Percentiles rank a stretch among this genome's conserved stretches.
These are phyloP conservation scores for Solanum pennellii DNA, from an alignment of 257 asterid species.

Conservation along the genomic window DNA sequence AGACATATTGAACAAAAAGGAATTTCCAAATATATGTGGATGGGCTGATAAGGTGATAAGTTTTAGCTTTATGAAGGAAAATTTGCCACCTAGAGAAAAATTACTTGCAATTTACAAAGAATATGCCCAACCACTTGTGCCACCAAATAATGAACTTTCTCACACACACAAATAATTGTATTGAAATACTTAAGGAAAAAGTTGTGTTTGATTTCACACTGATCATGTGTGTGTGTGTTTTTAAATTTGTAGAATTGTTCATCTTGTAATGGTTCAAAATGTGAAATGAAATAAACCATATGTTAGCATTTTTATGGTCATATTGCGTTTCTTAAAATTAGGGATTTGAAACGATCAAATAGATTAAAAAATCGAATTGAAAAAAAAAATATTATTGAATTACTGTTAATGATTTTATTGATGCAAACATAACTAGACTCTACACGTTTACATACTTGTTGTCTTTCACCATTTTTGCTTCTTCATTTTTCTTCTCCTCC, in stretches of 20 bases:
- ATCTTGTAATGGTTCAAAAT: neutral
- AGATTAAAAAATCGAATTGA: no score
- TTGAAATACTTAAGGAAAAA: neutral
- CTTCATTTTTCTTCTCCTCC: neutral
- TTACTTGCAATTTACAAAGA: neutral
- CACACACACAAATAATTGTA: neutral
- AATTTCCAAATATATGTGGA: neutral
- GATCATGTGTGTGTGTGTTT: neutral
- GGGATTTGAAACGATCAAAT: no score
- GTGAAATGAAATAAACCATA: no score
- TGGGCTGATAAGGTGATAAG: neutral
- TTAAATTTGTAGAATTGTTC: no score
- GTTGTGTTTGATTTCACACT: neutral
- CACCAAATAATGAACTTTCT: neutral
- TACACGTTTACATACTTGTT: neutral
- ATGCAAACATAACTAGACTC: no score
- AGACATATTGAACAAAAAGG: neutral
- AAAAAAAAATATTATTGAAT: no score
- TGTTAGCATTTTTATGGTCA: no score
- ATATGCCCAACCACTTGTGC: neutral
- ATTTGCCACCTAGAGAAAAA: neutral
- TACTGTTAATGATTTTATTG: no score
- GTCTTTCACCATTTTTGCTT: constrained; percentile 46
- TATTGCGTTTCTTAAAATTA: no score
- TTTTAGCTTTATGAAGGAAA: neutral